A percentile compares a stretch with the other conserved stretches of the same genome.
Evolutionary conservation across 208 protist genomes (phyloP).

Genomic region (Angomonas ambiguus): DNA sequence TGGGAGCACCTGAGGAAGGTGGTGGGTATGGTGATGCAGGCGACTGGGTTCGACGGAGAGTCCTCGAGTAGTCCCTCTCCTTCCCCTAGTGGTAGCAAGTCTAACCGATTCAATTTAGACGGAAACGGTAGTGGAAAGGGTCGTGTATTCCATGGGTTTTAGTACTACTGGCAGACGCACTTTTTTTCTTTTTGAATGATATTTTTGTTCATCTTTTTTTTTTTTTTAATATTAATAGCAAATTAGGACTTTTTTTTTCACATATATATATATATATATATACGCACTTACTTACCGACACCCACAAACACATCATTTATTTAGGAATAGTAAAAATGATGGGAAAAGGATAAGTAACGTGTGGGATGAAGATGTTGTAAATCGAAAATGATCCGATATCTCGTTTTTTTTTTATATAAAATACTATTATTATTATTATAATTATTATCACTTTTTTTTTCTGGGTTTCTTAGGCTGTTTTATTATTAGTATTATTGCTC

Average conservation of each 20-base stretch:
- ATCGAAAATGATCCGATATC: too few species aligned
- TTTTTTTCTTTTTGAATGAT: constrained; percentile 1
- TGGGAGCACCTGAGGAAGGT: constrained; percentile 29
- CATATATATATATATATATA: neutral
- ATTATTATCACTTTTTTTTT: constrained; percentile 8
- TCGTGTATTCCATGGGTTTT: neutral
- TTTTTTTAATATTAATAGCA: constrained; percentile 12
- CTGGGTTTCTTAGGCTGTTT: constrained; percentile 9
- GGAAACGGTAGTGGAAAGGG: too few species aligned
- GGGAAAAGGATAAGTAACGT: too few species aligned
- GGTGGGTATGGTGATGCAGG: constrained; percentile 36
- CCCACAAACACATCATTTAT: too few species aligned
- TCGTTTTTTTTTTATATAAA: too few species aligned
- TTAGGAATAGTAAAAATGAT: too few species aligned
- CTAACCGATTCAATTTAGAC: too few species aligned
- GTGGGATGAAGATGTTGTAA: too few species aligned
- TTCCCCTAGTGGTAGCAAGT: neutral
- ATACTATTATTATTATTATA: too few species aligned
- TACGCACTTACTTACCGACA: too few species aligned
- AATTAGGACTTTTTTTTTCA: neutral
- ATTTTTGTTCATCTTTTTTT: constrained; percentile 2
- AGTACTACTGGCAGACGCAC: neutral
- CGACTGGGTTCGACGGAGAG: neutral
- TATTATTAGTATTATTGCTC: constrained; percentile 10
- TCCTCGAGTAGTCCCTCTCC: neutral